These are phyloP conservation scores for Amanita jacksonii DNA, from an alignment of 768 basidiomycete species.

Conservation along the genomic window DNA sequence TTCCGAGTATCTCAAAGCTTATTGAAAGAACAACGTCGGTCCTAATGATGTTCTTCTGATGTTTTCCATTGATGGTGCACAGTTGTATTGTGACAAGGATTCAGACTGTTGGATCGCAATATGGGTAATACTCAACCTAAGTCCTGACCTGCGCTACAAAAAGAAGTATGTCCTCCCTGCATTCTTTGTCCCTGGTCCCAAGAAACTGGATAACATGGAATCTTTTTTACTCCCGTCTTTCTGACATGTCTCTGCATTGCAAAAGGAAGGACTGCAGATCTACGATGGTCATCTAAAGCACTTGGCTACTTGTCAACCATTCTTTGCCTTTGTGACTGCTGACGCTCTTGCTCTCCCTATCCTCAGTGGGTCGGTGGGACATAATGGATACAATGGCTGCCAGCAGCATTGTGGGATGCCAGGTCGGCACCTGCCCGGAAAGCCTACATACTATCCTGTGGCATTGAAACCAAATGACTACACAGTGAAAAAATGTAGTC, in stretches of 20 bases:
- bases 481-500: no score
- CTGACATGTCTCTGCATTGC: slow-evolving; percentile 22
- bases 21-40: slow-evolving; percentile 12
- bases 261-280: slow-evolving; percentile 15
- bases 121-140: slow-evolving; percentile 26
- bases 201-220: slow-evolving; percentile 26
- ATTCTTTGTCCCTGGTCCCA: slow-evolving; percentile 25
- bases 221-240: slow-evolving; percentile 25
- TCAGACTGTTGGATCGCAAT: no score
- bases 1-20: slow-evolving; percentile 14
- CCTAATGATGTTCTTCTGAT: slow-evolving; percentile 23
- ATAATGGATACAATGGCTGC: no score
- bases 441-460: no score
- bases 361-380: no score
- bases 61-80: no score
- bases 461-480: no score
- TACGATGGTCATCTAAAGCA: slow-evolving; percentile 14
- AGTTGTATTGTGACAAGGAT: no score
- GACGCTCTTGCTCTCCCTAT: slow-evolving; percentile 1
- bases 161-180: slow-evolving; percentile 24
- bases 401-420: no score
- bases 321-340: neutral
- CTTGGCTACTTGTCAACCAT: neutral
- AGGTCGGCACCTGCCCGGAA: no score
- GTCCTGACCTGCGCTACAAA: no score